phyloP scores from a whole-genome alignment of 345 rosid species.

The Melastoma malabathricum region DNA sequence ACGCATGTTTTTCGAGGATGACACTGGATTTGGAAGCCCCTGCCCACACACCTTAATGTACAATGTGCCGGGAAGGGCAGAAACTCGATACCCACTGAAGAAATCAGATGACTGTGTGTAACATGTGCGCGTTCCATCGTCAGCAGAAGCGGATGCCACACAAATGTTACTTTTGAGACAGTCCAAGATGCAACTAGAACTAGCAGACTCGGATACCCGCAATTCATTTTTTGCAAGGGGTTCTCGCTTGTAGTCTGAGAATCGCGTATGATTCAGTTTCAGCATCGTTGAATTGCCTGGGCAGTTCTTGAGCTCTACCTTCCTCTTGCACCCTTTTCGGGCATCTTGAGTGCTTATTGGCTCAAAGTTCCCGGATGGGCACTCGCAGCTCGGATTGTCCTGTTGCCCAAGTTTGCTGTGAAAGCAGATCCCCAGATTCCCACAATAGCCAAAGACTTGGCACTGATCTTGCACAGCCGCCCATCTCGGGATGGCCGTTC shows the following conservation, averaged over 20 bases:
- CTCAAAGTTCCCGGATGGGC: conserved; percentile 58
- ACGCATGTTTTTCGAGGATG: conserved; percentile 1
- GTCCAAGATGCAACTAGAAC: conserved; percentile 40
- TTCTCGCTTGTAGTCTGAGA: conserved; percentile 26
- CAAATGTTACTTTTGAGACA: conserved; percentile 37
- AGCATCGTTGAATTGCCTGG: conserved; percentile 36
- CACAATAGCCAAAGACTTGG: conserved; percentile 52
- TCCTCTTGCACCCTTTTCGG: conserved; percentile 52
- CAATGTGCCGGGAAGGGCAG: conserved; percentile 46
- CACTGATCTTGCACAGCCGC: conserved; percentile 55
- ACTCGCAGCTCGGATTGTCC: conserved; percentile 31
- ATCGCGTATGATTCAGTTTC: conserved; percentile 30
- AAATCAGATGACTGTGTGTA: conserved; percentile 22
- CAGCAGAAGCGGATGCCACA: conserved; percentile 37
- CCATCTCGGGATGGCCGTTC: conserved; percentile 22
- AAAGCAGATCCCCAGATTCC: conserved; percentile 49
- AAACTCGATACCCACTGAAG: conserved; percentile 39
- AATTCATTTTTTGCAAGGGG: conserved; percentile 17
- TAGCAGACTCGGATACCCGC: conserved; percentile 29
- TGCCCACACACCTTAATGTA: conserved; percentile 55
- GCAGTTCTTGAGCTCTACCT: conserved; percentile 36
- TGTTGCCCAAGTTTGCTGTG: conserved; percentile 15
- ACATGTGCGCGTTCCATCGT: conserved; percentile 54
- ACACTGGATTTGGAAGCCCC: conserved; percentile 18
- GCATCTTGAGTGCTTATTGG: conserved; percentile 28